Evolutionary conservation across 2,329 filamentous ascomycete species (phyloP).

Genomic region (Aspergillus alliaceus): DNA sequence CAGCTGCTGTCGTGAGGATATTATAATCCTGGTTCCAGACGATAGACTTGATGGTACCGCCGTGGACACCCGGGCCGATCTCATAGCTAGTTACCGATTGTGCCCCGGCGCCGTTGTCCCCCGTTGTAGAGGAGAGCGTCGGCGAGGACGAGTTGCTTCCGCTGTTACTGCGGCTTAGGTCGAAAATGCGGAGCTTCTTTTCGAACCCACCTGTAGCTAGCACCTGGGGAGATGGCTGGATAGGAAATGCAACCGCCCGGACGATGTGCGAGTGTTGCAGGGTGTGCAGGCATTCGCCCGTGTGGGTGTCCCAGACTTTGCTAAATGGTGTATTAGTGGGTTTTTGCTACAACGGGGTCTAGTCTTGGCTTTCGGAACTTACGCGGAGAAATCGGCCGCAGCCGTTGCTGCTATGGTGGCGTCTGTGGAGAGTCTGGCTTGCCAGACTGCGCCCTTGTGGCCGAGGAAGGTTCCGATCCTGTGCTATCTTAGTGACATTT

Average conservation of each 20-base stretch:
- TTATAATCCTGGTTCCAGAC: constrained; percentile 90
- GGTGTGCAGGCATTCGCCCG: constrained; percentile 82
- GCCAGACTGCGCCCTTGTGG: constrained; percentile 98
- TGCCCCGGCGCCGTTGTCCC: constrained; percentile 36
- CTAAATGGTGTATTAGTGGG: constrained; percentile 46
- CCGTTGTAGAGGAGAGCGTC: constrained; percentile 38
- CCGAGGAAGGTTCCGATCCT: constrained; percentile 96
- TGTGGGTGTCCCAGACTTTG: constrained; percentile 96
- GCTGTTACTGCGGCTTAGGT: constrained; percentile 63
- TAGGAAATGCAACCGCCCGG: constrained; percentile 85
- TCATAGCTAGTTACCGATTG: constrained; percentile 70
- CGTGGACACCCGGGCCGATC: constrained; percentile 81
- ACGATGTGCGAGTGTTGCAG: constrained; percentile 95
- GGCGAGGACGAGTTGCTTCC: constrained; percentile 40
- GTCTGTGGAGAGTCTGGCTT: constrained; percentile 85
- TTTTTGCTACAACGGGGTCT: not conserved
- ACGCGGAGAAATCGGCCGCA: constrained; percentile 94
- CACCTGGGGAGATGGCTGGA: constrained; percentile 73
- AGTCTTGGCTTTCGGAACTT: constrained; percentile 36
- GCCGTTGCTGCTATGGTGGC: constrained; percentile 86
- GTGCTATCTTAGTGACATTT: constrained; percentile 10
- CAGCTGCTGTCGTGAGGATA: constrained; percentile 83
- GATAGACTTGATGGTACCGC: constrained; percentile 90
- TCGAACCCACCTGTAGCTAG: constrained; percentile 93
- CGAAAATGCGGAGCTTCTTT: constrained; percentile 94